Base-by-base conservation (phyloP, 176 grass and related monocot species). In the Cocos nucifera region DNA sequence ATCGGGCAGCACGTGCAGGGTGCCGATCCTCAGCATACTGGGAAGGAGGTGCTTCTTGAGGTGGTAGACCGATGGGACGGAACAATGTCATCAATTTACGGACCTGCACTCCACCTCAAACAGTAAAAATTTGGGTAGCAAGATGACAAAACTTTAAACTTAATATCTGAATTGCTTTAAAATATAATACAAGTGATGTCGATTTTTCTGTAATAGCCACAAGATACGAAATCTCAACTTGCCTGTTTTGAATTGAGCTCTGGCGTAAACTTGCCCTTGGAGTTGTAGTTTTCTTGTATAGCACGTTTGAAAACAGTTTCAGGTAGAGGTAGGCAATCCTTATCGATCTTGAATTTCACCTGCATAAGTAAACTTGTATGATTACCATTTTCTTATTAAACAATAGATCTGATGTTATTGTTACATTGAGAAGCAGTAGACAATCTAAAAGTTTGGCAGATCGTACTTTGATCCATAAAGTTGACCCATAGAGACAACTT, bases 331-430 rank as follows among this genome's bases (percentile, higher is more conserved):
- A 85, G 56, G 65, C 82, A 96, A 65, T 96, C 83, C 68, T 65
- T 70, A 67, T 87, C 68, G 35, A 90, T 85, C 30, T 67, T 75
- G 73, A 96, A 96, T 74, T 85, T 90, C 28, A 96, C 83, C 91
- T 96, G 65, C 65, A 48, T 0, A 73, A 22, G 52, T n/a, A 62
- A 58, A 39, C 17, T 63, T 60, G 23, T 8, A 3, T 22, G 53
- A 65, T 17, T 48, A 48, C 4, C 1, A 27, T 15, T 8, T 17
- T 15, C 25, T 17, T 59, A 10, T 22, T 19, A 18, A 68, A 56
- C 18, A 21, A 39, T 32, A 32, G 21, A 56, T 55, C 25, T 56
- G 0, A 14, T 20, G 5, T 24, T 27, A 12, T 44, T 44, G 9
- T 44, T 12, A 44, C 10, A 6, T 23, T 58, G 22, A 27, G 21